A percentile compares a stretch with the other conserved stretches of the same genome.
Evolutionary conservation across 192 early-diverging fungal genomes (phyloP).

Genomic region (Dimargaris cristalligena): DNA sequence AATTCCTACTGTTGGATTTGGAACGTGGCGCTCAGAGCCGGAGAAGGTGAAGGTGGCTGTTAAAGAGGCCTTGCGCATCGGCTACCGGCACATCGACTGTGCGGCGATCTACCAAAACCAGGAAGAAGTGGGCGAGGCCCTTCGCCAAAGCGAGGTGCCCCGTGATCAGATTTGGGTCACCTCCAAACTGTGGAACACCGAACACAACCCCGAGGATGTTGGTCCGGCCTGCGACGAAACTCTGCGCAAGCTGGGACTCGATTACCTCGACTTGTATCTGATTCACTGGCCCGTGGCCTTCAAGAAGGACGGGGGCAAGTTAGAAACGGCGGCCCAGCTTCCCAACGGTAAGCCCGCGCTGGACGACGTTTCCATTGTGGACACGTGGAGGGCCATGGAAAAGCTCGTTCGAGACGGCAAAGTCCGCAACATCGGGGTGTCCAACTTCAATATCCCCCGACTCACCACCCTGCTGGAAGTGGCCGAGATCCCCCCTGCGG

Average conservation of each 20-base stretch:
- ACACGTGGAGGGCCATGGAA: conserved; percentile 62
- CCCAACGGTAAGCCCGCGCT: conserved; percentile 20
- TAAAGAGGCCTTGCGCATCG: conserved; percentile 13
- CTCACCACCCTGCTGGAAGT: conserved; percentile 39
- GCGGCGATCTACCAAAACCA: conserved; percentile 50
- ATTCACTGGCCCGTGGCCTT: conserved; percentile 38
- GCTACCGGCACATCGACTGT: conserved; percentile 32
- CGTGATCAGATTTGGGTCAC: conserved; percentile 34
- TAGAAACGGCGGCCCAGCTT: neutral
- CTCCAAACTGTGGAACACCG: conserved; percentile 32
- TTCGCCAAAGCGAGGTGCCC: conserved; percentile 2
- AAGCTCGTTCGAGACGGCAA: conserved; percentile 38
- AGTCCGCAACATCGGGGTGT: conserved; percentile 44
- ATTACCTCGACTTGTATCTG: conserved; percentile 50
- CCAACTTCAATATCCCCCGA: conserved; percentile 39
- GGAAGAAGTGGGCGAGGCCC: conserved; percentile 38
- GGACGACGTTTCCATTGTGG: conserved; percentile 31
- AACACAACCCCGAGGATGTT: conserved; percentile 32
- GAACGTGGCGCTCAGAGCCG: neutral
- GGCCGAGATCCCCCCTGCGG: conserved; percentile 43
- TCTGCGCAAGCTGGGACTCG: conserved; percentile 31
- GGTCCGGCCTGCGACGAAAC: conserved; percentile 32
- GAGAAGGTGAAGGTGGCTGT: conserved; percentile 1
- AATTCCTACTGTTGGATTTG: neutral
- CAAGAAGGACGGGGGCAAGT: conserved; percentile 31